These are phyloP conservation scores for Trichocladium antarcticum DNA, from an alignment of 495 filamentous ascomycete genomes.

Conservation along the genomic window DNA sequence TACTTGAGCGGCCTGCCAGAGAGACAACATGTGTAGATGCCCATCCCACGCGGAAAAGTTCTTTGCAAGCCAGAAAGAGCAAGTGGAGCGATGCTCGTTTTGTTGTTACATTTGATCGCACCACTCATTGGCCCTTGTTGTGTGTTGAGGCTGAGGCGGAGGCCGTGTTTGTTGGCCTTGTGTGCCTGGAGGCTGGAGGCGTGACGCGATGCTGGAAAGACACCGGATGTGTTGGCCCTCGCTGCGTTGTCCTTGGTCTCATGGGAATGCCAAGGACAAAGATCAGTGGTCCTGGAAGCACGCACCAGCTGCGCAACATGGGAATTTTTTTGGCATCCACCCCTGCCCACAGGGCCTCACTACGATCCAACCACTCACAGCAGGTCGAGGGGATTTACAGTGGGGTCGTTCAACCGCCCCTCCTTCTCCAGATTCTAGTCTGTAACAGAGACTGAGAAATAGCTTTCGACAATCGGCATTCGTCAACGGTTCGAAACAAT, in stretches of 20 bases:
- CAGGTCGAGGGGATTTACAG: too few relatives aligned
- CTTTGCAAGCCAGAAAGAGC: neutral
- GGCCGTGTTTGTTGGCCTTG: slow-evolving; percentile 12
- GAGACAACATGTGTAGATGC: neutral
- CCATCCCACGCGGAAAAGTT: slow-evolving; percentile 5
- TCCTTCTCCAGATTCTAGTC: too few relatives aligned
- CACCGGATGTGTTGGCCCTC: slow-evolving; percentile 11
- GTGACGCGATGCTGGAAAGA: neutral
- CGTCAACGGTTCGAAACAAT: too few relatives aligned
- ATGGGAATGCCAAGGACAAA: slow-evolving; percentile 7
- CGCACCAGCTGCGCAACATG: too few relatives aligned
- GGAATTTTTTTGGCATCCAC: too few relatives aligned
- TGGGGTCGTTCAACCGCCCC: too few relatives aligned
- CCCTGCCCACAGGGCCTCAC: too few relatives aligned
- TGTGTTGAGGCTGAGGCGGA: neutral
- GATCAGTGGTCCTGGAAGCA: neutral
- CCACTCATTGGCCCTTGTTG: slow-evolving; percentile 7
- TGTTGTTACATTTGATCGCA: slow-evolving; percentile 3
- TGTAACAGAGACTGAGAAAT: too few relatives aligned
- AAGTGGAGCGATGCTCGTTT: slow-evolving; percentile 2
- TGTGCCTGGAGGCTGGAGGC: neutral
- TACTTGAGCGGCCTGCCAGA: slow-evolving; percentile 9
- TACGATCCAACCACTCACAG: too few relatives aligned
- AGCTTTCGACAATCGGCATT: too few relatives aligned
- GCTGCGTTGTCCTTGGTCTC: slow-evolving; percentile 1